Conservation (phyloP, 192 early-diverging fungal genomes). For the Gaertneriomyces semiglobifer region DNA sequence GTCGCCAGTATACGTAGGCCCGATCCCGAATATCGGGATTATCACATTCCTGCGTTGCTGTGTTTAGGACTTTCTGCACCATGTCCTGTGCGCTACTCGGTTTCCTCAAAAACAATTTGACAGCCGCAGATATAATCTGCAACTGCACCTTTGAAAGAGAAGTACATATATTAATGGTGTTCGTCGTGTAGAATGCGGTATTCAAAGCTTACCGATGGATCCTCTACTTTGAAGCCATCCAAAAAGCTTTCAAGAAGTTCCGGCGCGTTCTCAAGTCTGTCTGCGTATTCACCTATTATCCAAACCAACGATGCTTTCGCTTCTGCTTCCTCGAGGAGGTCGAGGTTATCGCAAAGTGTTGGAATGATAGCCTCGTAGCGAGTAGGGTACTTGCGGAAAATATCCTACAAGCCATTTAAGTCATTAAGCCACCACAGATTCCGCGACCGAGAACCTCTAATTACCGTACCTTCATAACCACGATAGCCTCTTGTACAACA, state of each 20-base stretch:
- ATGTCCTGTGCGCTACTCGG: slow-evolving; percentile 80
- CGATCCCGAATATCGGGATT: slow-evolving; percentile 96
- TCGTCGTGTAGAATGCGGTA: not conserved
- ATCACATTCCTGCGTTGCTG: slow-evolving; percentile 82
- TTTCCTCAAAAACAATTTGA: slow-evolving; percentile 93
- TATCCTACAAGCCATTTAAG: slow-evolving; percentile 52
- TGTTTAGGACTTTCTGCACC: slow-evolving; percentile 83
- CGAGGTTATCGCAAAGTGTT: slow-evolving; percentile 85
- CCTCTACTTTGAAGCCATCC: slow-evolving; percentile 87
- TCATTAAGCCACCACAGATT: slow-evolving; percentile 7
- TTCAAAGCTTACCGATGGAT: slow-evolving; percentile 51
- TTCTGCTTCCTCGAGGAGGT: slow-evolving; percentile 84
- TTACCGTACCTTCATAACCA: slow-evolving; percentile 74
- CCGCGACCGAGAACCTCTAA: slow-evolving; percentile 12
- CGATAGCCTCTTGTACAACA: slow-evolving; percentile 87
- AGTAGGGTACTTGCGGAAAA: slow-evolving; percentile 92
- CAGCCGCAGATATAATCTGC: slow-evolving; percentile 81
- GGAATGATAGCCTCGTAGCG: slow-evolving; percentile 81
- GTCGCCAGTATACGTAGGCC: slow-evolving; percentile 96
- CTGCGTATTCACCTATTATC: slow-evolving; percentile 96
- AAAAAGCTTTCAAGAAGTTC: slow-evolving; percentile 74
- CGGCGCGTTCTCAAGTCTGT: slow-evolving; percentile 77
- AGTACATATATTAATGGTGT: not conserved
- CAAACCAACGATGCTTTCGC: slow-evolving; percentile 89
- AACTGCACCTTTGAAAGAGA: slow-evolving; percentile 72